These are phyloP conservation scores for Ensete ventricosum DNA, from an alignment of 176 grass and related monocot species.

Conservation along the genomic window DNA sequence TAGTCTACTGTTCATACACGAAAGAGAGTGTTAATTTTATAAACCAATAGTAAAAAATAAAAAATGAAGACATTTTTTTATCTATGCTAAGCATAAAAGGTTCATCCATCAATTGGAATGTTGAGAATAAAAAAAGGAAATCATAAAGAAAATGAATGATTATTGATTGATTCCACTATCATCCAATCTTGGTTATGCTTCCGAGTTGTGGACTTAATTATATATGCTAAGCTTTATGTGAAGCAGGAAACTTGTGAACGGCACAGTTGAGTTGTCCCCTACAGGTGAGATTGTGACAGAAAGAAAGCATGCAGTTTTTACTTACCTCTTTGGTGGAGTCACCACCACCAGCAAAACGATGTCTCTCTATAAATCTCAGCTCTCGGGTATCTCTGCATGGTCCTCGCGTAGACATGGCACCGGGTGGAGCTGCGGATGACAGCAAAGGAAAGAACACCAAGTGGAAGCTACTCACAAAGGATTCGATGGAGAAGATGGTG, in stretches of 20 bases:
- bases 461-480: conserved; percentile 13
- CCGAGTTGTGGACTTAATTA: background rate
- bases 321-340: background rate
- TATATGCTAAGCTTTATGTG: background rate
- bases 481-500: conserved; percentile 25
- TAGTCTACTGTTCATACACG: too few species aligned
- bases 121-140: too few species aligned
- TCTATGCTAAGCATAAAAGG: too few species aligned
- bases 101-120: too few species aligned
- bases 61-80: too few species aligned
- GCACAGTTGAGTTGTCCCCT: background rate
- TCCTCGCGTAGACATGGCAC: conserved; percentile 7
- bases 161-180: too few species aligned
- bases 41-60: too few species aligned
- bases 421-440: conserved; percentile 21
- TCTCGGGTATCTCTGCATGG: background rate
- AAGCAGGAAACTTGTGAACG: background rate
- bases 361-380: too few species aligned
- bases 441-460: conserved; percentile 19
- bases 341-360: too few species aligned
- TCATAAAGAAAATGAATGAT: too few species aligned
- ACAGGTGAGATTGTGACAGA: background rate
- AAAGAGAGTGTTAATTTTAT: too few species aligned
- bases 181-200: background rate
- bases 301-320: background rate